Evolutionary conservation across 2,329 filamentous ascomycete species (phyloP).

Genomic region (Aspergillus intermedius): DNA sequence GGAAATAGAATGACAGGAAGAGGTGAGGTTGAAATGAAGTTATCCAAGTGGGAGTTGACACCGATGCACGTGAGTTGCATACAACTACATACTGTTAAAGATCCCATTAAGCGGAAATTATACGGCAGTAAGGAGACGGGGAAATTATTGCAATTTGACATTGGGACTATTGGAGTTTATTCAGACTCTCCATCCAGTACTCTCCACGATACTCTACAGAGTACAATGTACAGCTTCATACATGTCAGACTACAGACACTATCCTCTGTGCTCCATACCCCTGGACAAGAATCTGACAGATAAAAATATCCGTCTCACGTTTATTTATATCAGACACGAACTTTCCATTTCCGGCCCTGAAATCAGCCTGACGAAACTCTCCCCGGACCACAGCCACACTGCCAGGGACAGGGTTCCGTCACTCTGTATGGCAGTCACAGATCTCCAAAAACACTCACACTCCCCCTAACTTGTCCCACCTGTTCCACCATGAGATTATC

Average conservation of each 20-base stretch:
- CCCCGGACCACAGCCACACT: background rate
- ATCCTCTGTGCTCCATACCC: background rate
- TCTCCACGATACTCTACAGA: background rate
- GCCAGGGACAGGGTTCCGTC: background rate
- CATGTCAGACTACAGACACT: background rate
- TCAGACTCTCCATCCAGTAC: background rate
- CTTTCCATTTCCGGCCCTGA: slow-evolving; percentile 2
- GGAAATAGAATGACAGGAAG: too few relatives aligned
- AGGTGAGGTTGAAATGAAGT: too few relatives aligned
- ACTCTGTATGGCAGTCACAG: background rate
- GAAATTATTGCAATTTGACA: too few relatives aligned
- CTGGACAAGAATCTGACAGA: background rate
- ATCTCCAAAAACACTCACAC: slow-evolving; percentile 49
- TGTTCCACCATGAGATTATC: slow-evolving; percentile 58
- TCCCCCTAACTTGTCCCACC: slow-evolving; percentile 47
- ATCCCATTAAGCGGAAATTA: too few relatives aligned
- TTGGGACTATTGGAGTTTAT: background rate
- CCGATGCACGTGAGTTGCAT: too few relatives aligned
- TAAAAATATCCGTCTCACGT: background rate
- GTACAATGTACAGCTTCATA: background rate
- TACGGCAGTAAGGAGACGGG: too few relatives aligned
- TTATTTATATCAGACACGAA: background rate
- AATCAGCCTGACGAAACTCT: slow-evolving; percentile 6
- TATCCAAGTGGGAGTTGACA: too few relatives aligned
- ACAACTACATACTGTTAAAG: too few relatives aligned